phyloP scores from a whole-genome alignment of 2,329 filamentous ascomycete genomes.

The Colletotrichum tropicicola region DNA sequence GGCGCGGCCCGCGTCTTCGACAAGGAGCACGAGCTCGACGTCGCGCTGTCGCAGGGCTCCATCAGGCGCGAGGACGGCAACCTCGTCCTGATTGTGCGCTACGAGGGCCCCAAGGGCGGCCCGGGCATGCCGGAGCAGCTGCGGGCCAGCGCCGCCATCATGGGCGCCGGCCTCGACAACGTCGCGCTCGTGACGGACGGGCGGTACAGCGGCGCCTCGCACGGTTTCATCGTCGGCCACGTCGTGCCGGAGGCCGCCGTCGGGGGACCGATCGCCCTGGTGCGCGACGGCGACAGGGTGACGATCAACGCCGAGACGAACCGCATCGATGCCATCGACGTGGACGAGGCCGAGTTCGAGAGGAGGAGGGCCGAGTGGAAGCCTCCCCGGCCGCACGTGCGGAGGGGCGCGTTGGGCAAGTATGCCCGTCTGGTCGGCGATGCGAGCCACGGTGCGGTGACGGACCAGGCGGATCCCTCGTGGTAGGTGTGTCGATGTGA shows the following conservation, averaged over 20 bases:
- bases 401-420: conserved; percentile 87
- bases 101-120: conserved; percentile 92
- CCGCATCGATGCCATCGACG: conserved; percentile 71
- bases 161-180: conserved; percentile 89
- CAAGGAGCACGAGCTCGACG: conserved; percentile 82
- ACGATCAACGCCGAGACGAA: conserved; percentile 88
- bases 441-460: conserved; percentile 91
- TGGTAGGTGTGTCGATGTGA: conserved; percentile 25
- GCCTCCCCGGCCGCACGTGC: conserved; percentile 75
- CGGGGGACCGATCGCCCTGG: conserved; percentile 87
- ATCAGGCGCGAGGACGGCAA: conserved; percentile 69
- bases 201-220: conserved; percentile 85
- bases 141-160: conserved; percentile 87
- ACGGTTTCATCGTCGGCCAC: conserved; percentile 94
- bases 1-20: conserved; percentile 87
- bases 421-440: conserved; percentile 89
- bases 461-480: conserved; percentile 62
- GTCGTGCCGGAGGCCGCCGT: conserved; percentile 90
- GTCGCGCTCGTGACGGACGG: conserved; percentile 94
- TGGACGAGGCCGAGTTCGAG: conserved; percentile 76
- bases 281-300: conserved; percentile 81
- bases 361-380: conserved; percentile 73
- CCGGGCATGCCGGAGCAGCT: conserved; percentile 98
- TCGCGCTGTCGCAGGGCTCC: conserved; percentile 76
- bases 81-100: conserved; percentile 88